A percentile compares a stretch with the other conserved stretches of the same genome.
phyloP scores from a whole-genome alignment of 106 monocot genomes.

The Cymbidium sinense region DNA sequence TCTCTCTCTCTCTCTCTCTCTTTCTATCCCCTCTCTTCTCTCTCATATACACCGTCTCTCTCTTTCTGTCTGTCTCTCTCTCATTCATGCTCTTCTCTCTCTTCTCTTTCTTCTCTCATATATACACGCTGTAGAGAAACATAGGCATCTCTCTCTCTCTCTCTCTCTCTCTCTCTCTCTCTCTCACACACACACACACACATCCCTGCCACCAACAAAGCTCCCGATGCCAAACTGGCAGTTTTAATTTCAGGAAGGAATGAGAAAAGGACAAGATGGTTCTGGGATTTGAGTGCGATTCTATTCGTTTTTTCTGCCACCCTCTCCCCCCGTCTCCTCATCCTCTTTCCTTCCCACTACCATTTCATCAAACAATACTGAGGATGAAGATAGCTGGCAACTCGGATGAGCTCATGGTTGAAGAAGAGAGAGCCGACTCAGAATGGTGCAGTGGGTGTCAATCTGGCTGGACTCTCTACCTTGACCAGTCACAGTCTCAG shows the following conservation, averaged over 20 bases:
- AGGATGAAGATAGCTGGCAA: constrained; percentile 2
- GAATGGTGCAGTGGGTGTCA: constrained; percentile 83
- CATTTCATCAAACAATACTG: background rate
- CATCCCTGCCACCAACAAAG: constrained; percentile 48
- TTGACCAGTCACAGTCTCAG: constrained; percentile 49
- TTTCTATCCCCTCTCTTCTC: background rate
- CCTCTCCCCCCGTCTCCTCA: background rate
- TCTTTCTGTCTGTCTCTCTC: no score
- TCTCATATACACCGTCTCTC: constrained; percentile 16
- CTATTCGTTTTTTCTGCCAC: constrained; percentile 15
- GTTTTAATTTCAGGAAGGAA: constrained; percentile 36
- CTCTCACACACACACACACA: no score
- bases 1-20: no score
- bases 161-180: no score
- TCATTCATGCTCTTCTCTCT: constrained; percentile 91
- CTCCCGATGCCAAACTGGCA: constrained; percentile 40
- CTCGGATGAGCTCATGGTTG: constrained; percentile 11
- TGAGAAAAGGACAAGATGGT: constrained; percentile 39
- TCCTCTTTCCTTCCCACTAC: background rate
- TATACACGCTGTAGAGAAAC: no score
- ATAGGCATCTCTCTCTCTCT: no score
- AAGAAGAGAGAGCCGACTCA: constrained; percentile 14
- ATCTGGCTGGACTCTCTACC: constrained; percentile 91
- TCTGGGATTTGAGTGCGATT: constrained; percentile 39
- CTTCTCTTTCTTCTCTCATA: no score